Percentiles rank a stretch among this genome's conserved stretches.
These are phyloP conservation scores for Tothia fuscella DNA, from an alignment of 2,329 filamentous ascomycete species.

Conservation along the genomic window DNA sequence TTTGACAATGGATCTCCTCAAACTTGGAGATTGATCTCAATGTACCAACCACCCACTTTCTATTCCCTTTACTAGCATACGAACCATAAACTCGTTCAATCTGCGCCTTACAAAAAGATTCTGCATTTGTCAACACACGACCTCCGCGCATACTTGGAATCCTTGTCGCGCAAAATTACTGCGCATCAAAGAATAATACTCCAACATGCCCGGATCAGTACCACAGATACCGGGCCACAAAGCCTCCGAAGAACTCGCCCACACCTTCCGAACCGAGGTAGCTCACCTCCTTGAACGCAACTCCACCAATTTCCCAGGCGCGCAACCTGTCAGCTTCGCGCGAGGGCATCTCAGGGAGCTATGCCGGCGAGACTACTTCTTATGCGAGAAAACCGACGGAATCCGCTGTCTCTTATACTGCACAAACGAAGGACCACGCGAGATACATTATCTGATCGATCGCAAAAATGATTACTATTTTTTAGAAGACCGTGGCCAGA, in stretches of 20 bases:
- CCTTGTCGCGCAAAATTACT: no score
- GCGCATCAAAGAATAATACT: no score
- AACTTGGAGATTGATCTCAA: no score
- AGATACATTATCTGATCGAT: conserved; percentile 87
- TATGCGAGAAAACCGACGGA: conserved; percentile 97
- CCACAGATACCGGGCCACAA: conserved; percentile 25
- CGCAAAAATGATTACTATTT: conserved; percentile 96
- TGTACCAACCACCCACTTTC: no score
- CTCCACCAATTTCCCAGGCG: conserved; percentile 65
- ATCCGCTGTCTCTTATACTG: conserved; percentile 93
- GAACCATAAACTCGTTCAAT: no score
- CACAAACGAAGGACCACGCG: conserved; percentile 46
- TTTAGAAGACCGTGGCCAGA: conserved; percentile 39
- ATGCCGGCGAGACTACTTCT: conserved; percentile 78
- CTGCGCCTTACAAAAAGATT: no score
- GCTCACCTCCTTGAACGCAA: conserved; percentile 61
- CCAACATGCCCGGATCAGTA: conserved; percentile 6
- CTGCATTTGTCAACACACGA: no score
- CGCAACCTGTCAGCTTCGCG: conserved; percentile 89
- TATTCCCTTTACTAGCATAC: no score
- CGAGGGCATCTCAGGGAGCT: conserved; percentile 74
- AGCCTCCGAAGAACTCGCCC: conserved; percentile 16
- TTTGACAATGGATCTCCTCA: no score
- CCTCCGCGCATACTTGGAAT: no score
- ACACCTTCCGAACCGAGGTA: conserved; percentile 58